Evolutionary conservation across 2,329 filamentous ascomycete genomes (phyloP), one percentile per base, ranked within the genome.

Genomic region (Hymenoscyphus fraxineus): DNA sequence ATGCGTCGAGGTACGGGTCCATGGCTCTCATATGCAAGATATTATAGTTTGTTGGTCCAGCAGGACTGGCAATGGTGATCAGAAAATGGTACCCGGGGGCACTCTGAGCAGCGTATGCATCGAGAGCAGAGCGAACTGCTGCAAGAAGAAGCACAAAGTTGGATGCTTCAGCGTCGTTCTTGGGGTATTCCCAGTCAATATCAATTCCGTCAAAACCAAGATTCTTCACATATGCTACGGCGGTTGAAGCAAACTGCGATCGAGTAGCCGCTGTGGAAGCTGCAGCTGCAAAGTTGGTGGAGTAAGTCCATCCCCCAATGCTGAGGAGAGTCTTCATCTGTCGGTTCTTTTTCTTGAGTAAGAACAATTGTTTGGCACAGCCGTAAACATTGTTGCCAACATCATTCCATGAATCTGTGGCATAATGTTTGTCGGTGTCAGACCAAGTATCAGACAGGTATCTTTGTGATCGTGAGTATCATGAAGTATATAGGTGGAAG

Each of bases 251-350:
- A 77, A 96, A 96, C 1, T 70, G 83, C 41, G 80, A 76, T 16
- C 92, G 84, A 16, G 85, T 87, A 2, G 80, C 77, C 0, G 82
- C 81, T 0, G 88, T 89, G 65, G 85, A 86, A 10, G 88, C 86
- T 0, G 88, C 88, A 1, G 80, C 79, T 0, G 90, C 81, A 74
- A 96, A 94, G 75, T 92, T 91, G 70, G 83, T 79, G 1, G 90
- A 92, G 77, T 92, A 95, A 0, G 90, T 93, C 90, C 90, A 96
- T 38, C 93, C 92, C 58, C 93, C 93, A 68, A 97, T 92, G 58
- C 86, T 91, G 3, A 96, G 82, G 27, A 96, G 80, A 1, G 89
- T 82, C 74, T 96, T 96, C 62, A 96, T 76, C 58, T 91, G 85
- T 16, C 92, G 87, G 76, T 96, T 88, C 64, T 82, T 77, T 76